These are phyloP conservation scores for Nosema muscidifuracis DNA, from an alignment of 371 early-diverging fungal genomes.

Conservation along the genomic window DNA sequence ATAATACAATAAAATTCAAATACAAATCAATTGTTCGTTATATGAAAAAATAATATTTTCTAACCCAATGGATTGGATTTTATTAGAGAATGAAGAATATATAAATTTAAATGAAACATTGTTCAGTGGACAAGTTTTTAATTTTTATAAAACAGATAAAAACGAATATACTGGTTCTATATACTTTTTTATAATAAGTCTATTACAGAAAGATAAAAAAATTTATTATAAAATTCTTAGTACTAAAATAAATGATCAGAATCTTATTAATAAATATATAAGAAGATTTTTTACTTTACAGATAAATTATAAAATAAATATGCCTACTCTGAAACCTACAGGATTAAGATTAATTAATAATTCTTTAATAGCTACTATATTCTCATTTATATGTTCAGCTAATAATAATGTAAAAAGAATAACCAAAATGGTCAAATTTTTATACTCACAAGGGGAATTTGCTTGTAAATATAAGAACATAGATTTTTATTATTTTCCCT, in stretches of 20 bases:
- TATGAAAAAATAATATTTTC: too few species aligned
- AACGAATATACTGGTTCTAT: conserved; percentile 36
- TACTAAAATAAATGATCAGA: neutral
- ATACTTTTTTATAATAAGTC: conserved; percentile 17
- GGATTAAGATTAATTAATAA: conserved; percentile 64
- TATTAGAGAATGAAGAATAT: conserved; percentile 14
- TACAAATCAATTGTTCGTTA: too few species aligned
- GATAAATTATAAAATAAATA: conserved; percentile 65
- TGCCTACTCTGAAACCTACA: conserved; percentile 67
- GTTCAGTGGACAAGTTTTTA: conserved; percentile 60
- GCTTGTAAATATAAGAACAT: conserved; percentile 16
- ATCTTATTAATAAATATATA: conserved; percentile 49
- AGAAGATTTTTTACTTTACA: conserved; percentile 72
- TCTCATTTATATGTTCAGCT: conserved; percentile 83
- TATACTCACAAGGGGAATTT: conserved; percentile 41
- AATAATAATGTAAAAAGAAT: conserved; percentile 90
- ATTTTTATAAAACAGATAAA: conserved; percentile 35
- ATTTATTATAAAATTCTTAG: conserved; percentile 25
- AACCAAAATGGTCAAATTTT: conserved; percentile 70
- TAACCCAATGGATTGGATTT: conserved; percentile 28
- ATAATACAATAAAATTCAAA: too few species aligned
- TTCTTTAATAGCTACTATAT: conserved; percentile 75
- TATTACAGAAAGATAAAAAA: conserved; percentile 24
- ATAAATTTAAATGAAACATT: conserved; percentile 50
- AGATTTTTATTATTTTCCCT: conserved; percentile 61